Conservation (phyloP, 2,329 filamentous ascomycete species). For the Clonostachys byssicola region DNA sequence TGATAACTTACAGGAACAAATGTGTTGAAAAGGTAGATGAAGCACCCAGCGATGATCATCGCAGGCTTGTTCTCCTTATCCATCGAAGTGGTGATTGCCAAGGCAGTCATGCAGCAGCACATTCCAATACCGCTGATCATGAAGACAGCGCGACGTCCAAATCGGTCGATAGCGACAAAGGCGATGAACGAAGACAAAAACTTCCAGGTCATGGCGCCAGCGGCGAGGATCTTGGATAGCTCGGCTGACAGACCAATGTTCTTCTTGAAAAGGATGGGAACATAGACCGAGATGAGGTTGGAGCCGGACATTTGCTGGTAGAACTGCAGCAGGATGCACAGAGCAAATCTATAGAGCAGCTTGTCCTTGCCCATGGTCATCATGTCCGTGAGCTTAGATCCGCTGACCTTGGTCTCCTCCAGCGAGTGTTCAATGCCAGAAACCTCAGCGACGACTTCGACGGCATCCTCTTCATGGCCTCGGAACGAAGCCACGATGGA, state of each 20-base stretch:
- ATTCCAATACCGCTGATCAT: constrained; percentile 48
- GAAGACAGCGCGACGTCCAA: constrained; percentile 45
- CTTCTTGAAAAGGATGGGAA: constrained; percentile 30
- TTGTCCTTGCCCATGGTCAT: constrained; percentile 45
- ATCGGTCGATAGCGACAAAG: constrained; percentile 44
- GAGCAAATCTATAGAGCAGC: constrained; percentile 36
- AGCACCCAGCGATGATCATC: constrained; percentile 47
- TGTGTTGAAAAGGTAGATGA: constrained; percentile 56
- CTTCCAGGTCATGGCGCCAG: constrained; percentile 50
- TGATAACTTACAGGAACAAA: constrained; percentile 22
- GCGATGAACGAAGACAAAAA: constrained; percentile 45
- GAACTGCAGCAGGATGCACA: constrained; percentile 23
- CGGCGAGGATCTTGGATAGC: constrained; percentile 33
- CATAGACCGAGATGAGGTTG: constrained; percentile 36
- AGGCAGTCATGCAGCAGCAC: constrained; percentile 47
- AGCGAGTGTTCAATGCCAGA: constrained; percentile 42
- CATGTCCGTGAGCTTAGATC: constrained; percentile 33
- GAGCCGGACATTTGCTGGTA: constrained; percentile 13
- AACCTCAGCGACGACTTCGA: constrained; percentile 33
- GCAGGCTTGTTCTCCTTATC: constrained; percentile 36
- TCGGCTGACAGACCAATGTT: constrained; percentile 32
- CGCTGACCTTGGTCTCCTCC: constrained; percentile 30
- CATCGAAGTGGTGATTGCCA: constrained; percentile 47
- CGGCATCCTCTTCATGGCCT: constrained; percentile 26
- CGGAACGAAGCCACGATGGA: constrained; percentile 29